These are phyloP conservation scores for Calonectria leucothoes DNA, from an alignment of 2,329 filamentous ascomycete genomes.

Conservation along the genomic window DNA sequence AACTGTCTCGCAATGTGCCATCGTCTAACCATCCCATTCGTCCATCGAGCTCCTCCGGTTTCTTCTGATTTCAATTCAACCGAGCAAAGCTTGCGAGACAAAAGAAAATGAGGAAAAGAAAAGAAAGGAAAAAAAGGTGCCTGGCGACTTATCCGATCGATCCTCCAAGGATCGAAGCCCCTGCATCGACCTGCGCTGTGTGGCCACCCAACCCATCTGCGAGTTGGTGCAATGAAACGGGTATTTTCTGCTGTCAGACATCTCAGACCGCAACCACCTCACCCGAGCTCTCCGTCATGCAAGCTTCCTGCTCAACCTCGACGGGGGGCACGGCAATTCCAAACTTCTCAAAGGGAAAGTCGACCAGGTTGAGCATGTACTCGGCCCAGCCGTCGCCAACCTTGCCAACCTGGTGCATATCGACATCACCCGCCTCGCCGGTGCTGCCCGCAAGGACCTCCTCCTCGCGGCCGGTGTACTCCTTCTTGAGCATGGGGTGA, in stretches of 20 bases:
- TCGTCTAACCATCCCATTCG: constrained; percentile 4
- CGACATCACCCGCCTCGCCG: constrained; percentile 71
- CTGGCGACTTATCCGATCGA: neutral
- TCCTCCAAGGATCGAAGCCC: neutral
- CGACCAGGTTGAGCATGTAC: constrained; percentile 60
- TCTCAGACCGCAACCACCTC: constrained; percentile 27
- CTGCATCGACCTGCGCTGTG: constrained; percentile 6
- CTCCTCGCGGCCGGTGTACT: constrained; percentile 80
- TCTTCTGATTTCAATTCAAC: neutral
- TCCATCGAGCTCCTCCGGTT: neutral
- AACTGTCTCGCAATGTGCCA: neutral
- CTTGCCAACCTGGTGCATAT: constrained; percentile 67
- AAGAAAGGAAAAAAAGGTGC: neutral
- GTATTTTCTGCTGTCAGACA: constrained; percentile 14
- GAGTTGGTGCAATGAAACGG: constrained; percentile 10
- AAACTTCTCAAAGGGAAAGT: constrained; percentile 70
- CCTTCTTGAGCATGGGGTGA: constrained; percentile 80
- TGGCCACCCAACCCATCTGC: neutral
- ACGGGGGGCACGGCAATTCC: constrained; percentile 62
- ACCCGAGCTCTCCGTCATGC: constrained; percentile 51
- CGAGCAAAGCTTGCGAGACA: neutral
- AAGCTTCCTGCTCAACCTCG: constrained; percentile 56
- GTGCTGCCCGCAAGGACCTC: constrained; percentile 87
- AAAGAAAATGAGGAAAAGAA: neutral
- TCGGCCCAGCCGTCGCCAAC: constrained; percentile 71